Conservation (phyloP, 257 asterid species). For the Solanum chaucha region DNA sequence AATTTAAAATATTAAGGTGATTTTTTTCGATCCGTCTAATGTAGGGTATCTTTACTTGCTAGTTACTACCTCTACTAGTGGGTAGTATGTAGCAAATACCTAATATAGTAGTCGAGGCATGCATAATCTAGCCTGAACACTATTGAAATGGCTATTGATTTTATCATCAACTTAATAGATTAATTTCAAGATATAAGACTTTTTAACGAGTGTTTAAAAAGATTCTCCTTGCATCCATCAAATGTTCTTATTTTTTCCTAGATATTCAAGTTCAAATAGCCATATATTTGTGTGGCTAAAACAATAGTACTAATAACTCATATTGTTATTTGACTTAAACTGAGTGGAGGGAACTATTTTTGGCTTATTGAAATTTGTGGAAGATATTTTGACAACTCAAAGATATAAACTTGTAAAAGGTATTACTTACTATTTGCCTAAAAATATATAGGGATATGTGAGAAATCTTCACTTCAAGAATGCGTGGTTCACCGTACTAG, state of each 20-base stretch:
- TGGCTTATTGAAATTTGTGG: neutral
- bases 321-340: neutral
- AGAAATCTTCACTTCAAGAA: neutral
- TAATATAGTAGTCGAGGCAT: neutral
- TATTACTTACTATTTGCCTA: neutral
- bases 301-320: neutral
- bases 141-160: neutral
- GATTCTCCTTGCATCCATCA: neutral
- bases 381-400: neutral
- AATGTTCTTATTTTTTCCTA: neutral
- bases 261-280: neutral
- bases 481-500: neutral
- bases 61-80: neutral
- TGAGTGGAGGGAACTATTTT: neutral
- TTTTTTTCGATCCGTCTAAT: neutral
- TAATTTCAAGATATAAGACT: neutral
- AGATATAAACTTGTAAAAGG: neutral
- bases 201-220: neutral
- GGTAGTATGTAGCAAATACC: neutral
- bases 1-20: neutral
- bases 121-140: neutral
- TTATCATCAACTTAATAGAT: neutral
- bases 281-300: neutral
- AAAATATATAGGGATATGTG: neutral
- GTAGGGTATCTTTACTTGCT: neutral